These are phyloP conservation scores for Macadamia integrifolia DNA, from an alignment of 164 flowering plant species.

Conservation along the genomic window DNA sequence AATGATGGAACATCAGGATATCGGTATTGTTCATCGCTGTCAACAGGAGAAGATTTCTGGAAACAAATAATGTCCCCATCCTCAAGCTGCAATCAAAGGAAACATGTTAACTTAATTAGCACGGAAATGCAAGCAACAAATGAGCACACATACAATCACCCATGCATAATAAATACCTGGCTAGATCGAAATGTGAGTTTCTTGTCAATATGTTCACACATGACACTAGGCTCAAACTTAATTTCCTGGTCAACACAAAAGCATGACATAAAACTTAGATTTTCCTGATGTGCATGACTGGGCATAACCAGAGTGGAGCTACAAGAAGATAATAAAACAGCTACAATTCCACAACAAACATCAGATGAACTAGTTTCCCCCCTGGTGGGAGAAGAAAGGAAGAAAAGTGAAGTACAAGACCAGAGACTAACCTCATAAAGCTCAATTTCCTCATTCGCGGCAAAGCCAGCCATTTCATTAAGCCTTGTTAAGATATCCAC, in stretches of 20 bases:
- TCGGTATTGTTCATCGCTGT: slow-evolving; percentile 40
- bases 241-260: slow-evolving; percentile 59
- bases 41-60: slow-evolving; percentile 52
- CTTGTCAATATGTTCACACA: slow-evolving; percentile 90
- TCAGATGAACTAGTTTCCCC: background rate
- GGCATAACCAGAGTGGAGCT: too few relatives aligned
- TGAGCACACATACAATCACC: background rate
- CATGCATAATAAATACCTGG: slow-evolving; percentile 45
- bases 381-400: background rate
- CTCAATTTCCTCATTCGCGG: slow-evolving; percentile 82
- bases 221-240: slow-evolving; percentile 86
- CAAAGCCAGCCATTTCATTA: slow-evolving; percentile 89
- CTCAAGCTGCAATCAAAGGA: slow-evolving; percentile 57
- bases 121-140: background rate
- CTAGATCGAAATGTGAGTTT: slow-evolving; percentile 64
- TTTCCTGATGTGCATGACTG: too few relatives aligned
- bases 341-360: too few relatives aligned
- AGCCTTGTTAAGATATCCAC: slow-evolving; percentile 60
- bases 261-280: background rate
- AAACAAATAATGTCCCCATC: slow-evolving; percentile 96
- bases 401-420: background rate
- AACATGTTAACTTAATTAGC: background rate
- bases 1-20: slow-evolving; percentile 84
- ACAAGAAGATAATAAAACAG: too few relatives aligned
- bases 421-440: slow-evolving; percentile 72